phyloP scores from a whole-genome alignment of 176 grass and related monocot genomes.

The Panicum miliaceum region DNA sequence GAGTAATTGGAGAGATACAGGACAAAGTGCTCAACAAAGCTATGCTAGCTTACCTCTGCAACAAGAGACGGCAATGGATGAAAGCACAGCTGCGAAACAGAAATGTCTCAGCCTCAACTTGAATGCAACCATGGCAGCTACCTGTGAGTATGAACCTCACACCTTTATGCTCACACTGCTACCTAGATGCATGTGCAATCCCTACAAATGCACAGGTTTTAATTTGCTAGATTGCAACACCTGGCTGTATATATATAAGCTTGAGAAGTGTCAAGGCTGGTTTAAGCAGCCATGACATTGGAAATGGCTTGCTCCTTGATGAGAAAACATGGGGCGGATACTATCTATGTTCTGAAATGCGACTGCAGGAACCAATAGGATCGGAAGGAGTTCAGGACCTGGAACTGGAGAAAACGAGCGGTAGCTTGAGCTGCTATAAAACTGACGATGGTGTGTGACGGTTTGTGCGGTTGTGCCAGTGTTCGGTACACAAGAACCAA shows the following conservation, averaged over 20 bases:
- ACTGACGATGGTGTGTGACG: slow-evolving; percentile 24
- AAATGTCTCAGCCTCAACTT: slow-evolving; percentile 33
- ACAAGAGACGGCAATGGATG: slow-evolving; percentile 45
- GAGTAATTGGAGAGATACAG: not conserved
- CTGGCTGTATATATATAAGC: slow-evolving; percentile 13
- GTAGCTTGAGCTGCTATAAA: not conserved
- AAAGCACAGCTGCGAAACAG: slow-evolving; percentile 33
- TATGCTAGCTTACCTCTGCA: slow-evolving; percentile 55
- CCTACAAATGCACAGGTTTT: slow-evolving; percentile 24
- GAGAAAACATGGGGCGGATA: not conserved
- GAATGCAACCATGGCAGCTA: slow-evolving; percentile 52
- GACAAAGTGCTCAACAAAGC: too few species aligned
- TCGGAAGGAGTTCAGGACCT: not conserved
- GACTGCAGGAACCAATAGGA: not conserved
- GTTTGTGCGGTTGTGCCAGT: slow-evolving; percentile 13
- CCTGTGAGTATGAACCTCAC: not conserved
- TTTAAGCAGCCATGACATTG: slow-evolving; percentile 20
- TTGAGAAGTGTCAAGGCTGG: not conserved
- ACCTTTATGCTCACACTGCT: slow-evolving; percentile 18
- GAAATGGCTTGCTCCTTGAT: slow-evolving; percentile 29
- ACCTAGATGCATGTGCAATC: not conserved
- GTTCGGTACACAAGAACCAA: slow-evolving; percentile 75
- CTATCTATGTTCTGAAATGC: slow-evolving; percentile 17
- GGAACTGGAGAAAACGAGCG: slow-evolving; percentile 13
- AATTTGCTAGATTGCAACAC: not conserved